Base-by-base conservation (phyloP, 768 basidiomycete species). In the Rubroboletus pulcherrimus region DNA sequence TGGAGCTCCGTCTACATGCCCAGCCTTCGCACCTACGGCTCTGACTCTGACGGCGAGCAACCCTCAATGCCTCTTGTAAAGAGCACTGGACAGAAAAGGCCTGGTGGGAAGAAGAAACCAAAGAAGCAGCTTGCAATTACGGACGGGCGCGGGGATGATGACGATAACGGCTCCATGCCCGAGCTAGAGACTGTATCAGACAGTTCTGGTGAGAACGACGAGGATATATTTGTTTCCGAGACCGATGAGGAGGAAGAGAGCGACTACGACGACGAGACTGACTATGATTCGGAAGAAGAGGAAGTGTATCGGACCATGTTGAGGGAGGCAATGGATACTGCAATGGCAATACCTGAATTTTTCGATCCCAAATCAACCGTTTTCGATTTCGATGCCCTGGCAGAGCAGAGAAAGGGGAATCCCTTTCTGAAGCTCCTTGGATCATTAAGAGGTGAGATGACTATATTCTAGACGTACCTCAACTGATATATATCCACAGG, bases 371-470 rank as follows among this genome's bases (percentile, higher is more conserved):
- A 72, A 53, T 74, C 75, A 7, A 65, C 71, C 3, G 74, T 78
- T 5, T 74, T 82, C 50, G 75, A 79, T 47, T 77, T 78, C 45
- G 66, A 75, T 39, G 67, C 75, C 12, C 59, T 76, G 7, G 69
- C 71, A 14, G 81, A 84, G 24, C 78, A 81, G 50, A 75, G 78
- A 50, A 85, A 85, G 64, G 81, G 78, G 19, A 93, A 93, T 64
- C 87, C 89, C 0, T 91, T 93, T 68, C 68, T 92, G 62, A 91
- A 85, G 66, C 69, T 91, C 35, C 74, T 93, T 59, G 85, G 85
- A 35, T 85, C 87, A 14, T 67, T 93, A 54, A 78, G 85, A 81
- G 91, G 90, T 85, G 52, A 35, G 71, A 58, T 38, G 43, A 37
- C 6, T 0, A 9, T 29, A 17, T 43, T 30, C 26, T 24, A 12